phyloP scores from a whole-genome alignment of 306 rosid genomes.

The Mimosa bimucronata region DNA sequence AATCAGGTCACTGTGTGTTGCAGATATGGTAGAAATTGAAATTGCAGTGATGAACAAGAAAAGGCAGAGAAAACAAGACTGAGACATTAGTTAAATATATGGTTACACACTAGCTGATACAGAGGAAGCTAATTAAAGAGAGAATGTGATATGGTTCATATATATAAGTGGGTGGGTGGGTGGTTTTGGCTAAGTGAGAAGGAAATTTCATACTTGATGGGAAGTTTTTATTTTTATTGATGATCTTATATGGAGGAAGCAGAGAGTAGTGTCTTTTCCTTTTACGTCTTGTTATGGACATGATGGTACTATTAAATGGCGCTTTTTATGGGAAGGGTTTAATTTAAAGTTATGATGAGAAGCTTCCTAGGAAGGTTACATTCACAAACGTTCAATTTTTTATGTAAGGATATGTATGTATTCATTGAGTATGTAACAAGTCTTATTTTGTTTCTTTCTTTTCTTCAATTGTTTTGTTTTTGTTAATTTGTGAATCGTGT shows the following conservation, averaged over 20 bases:
- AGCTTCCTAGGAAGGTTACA: constrained; percentile 31
- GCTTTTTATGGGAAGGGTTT: background rate
- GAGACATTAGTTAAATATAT: constrained; percentile 19
- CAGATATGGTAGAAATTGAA: constrained; percentile 10
- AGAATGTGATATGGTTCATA: constrained; percentile 7
- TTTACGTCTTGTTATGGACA: background rate
- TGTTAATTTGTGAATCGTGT: no score
- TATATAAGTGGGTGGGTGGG: background rate
- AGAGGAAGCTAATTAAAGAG: background rate
- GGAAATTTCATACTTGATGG: constrained; percentile 37
- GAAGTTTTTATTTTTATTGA: background rate
- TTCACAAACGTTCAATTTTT: background rate
- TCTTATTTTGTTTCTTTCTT: background rate
- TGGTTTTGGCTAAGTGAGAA: constrained; percentile 16
- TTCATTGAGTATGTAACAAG: background rate
- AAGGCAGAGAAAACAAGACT: background rate
- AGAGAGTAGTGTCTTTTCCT: background rate
- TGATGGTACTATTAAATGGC: no score
- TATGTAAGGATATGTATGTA: background rate
- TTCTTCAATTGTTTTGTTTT: background rate
- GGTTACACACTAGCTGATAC: constrained; percentile 13
- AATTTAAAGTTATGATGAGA: background rate
- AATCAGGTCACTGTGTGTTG: constrained; percentile 39
- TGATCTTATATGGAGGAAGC: background rate
- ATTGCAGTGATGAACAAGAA: constrained; percentile 14